phyloP scores from a whole-genome alignment of 2,329 filamentous ascomycete species.

The Diaporthe nobilis region DNA sequence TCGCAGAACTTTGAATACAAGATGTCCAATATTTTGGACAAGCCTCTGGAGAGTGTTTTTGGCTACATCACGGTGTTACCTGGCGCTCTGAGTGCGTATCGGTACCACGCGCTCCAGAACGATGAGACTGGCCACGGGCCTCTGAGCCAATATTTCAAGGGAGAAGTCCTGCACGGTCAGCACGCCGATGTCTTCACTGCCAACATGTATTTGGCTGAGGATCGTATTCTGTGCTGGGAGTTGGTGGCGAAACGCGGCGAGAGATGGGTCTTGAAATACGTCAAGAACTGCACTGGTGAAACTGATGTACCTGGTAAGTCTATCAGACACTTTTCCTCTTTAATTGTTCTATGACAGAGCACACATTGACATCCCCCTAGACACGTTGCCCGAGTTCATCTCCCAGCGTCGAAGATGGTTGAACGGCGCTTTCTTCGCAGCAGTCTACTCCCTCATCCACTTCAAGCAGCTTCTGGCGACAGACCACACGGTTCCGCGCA shows the following conservation, averaged over 20 bases:
- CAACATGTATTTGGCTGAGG: slow-evolving; percentile 94
- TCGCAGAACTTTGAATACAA: slow-evolving; percentile 99
- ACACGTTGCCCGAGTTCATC: slow-evolving; percentile 95
- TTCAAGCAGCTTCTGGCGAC: slow-evolving; percentile 94
- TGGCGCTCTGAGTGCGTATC: slow-evolving; percentile 93
- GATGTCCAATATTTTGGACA: slow-evolving; percentile 99
- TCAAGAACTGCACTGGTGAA: slow-evolving; percentile 95
- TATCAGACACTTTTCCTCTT: background rate
- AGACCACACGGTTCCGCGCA: slow-evolving; percentile 90
- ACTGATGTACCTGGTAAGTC: slow-evolving; percentile 94
- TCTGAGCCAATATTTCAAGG: slow-evolving; percentile 98
- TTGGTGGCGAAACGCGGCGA: slow-evolving; percentile 94
- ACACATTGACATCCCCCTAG: slow-evolving; percentile 60
- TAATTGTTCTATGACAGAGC: background rate
- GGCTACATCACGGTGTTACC: slow-evolving; percentile 98
- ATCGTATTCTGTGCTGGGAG: slow-evolving; percentile 94
- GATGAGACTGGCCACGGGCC: slow-evolving; percentile 96
- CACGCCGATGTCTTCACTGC: slow-evolving; percentile 98
- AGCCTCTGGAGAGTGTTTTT: slow-evolving; percentile 96
- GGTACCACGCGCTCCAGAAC: slow-evolving; percentile 96
- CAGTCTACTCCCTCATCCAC: slow-evolving; percentile 96
- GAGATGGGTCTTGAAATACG: slow-evolving; percentile 97
- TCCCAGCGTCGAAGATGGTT: slow-evolving; percentile 97
- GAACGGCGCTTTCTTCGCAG: slow-evolving; percentile 98
- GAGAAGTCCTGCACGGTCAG: slow-evolving; percentile 94